Conservation (phyloP, 306 rosid species). For the Comarum palustre region DNA sequence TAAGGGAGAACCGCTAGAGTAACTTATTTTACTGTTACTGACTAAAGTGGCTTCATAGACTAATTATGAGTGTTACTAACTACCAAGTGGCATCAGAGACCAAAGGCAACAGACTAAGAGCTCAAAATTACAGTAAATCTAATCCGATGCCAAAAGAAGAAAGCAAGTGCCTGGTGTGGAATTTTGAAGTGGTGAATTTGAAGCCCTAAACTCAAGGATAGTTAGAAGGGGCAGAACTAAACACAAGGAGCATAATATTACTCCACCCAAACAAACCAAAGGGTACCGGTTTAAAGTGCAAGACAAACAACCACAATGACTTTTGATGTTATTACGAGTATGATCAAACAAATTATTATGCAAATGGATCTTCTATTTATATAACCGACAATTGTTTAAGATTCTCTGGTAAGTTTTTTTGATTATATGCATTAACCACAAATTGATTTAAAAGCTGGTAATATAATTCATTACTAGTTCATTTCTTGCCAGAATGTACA, state of each 20-base stretch:
- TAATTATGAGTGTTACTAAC: neutral
- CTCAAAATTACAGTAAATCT: neutral
- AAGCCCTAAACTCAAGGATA: neutral
- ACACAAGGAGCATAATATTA: too few relatives aligned
- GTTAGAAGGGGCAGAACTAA: neutral
- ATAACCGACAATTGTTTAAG: neutral
- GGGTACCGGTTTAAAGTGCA: neutral
- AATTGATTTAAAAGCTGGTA: neutral
- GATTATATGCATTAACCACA: neutral
- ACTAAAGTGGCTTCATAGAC: neutral
- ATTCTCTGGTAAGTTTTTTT: neutral
- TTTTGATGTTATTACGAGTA: neutral
- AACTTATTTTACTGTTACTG: neutral
- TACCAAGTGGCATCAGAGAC: neutral
- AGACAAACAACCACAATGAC: neutral
- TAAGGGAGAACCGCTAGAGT: neutral
- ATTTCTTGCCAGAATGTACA: conserved; percentile 7
- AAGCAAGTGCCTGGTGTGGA: neutral
- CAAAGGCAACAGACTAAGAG: neutral
- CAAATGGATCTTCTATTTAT: neutral
- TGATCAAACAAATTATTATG: neutral
- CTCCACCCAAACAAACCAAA: neutral
- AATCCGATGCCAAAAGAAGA: neutral
- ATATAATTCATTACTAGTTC: conserved; percentile 9
- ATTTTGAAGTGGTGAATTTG: neutral